Base-by-base conservation (phyloP, 768 basidiomycete species). In the Naematelia encephala region DNA sequence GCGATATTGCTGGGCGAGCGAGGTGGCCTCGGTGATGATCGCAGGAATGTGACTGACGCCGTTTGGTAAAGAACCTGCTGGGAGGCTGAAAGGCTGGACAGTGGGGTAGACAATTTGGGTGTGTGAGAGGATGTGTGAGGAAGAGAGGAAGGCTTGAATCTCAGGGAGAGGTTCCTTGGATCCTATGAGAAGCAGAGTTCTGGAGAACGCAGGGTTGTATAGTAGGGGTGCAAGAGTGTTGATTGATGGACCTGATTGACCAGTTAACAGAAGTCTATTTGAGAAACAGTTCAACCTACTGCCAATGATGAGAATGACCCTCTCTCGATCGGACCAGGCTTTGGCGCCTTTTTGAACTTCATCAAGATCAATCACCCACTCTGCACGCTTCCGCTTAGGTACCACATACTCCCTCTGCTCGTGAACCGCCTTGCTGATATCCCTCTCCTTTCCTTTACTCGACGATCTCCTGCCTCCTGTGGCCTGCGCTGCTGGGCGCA, bases 291-390 rank as follows among this genome's bases (percentile, higher is more conserved):
- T 14, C 11, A 23, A 66, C 69, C 52, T 44, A 70, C 69, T 28
- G 25, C 69, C 69, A 27, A 70, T 50, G 10, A 68, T 57, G 22
- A 70, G 44, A 1, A 70, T 53, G 16, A 68, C 62, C 21, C 67
- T 45, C 5, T 60, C 52, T 4, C 50, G 19, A 2, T 59, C 54
- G 21, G 22, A 27, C 69, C 69, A 70, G 22, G 21, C 53, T 10
- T 59, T 61, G 25, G 51, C 52, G 4, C 66, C 66, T 25, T 48
- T 49, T 25, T 56, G 47, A 8, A 51, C 56, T 28, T 64, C 55
- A 1, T 55, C 3, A 12, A 64, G 11, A 49, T 70, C 68, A 1
- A 70, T 50, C 2, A 64, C 56, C 68, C 68, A 70, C 5, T 60
- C 49, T n/a, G 63, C 62, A 34, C 50, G 54, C 11, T 30, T 42